A percentile compares a stretch with the other conserved stretches of the same genome.
phyloP scores from a whole-genome alignment of 116 monocot species.

The Papilionanthe hybrid region DNA sequence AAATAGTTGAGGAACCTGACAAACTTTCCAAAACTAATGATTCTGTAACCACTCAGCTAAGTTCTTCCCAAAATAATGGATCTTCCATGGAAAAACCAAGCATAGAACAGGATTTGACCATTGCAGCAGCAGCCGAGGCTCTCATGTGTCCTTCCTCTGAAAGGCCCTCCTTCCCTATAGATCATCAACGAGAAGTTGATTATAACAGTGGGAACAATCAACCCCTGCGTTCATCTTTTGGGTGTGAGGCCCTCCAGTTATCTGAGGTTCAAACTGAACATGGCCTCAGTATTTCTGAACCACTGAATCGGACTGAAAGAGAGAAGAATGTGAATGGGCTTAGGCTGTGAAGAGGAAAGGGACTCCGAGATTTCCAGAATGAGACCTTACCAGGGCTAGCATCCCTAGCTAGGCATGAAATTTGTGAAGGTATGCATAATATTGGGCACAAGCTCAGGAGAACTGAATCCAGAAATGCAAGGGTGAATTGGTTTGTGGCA shows the following conservation, averaged over 20 bases:
- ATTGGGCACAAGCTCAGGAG: constrained; percentile 50
- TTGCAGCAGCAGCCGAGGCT: background rate
- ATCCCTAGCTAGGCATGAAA: constrained; percentile 76
- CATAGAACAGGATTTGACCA: background rate
- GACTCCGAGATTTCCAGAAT: constrained; percentile 67
- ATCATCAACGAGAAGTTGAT: background rate
- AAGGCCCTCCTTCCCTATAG: background rate
- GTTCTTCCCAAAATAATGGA: background rate
- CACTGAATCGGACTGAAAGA: constrained; percentile 4
- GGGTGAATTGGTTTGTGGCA: constrained; percentile 13
- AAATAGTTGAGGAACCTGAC: too few species aligned
- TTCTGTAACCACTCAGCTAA: constrained; percentile 1
- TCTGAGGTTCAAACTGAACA: constrained; percentile 32
- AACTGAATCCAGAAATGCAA: constrained; percentile 24
- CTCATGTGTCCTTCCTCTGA: background rate
- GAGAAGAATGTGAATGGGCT: constrained; percentile 50
- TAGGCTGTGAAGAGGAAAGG: constrained; percentile 46
- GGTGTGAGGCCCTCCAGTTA: constrained; percentile 37
- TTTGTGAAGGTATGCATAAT: constrained; percentile 73
- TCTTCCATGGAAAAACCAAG: background rate
- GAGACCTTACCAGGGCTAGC: constrained; percentile 76
- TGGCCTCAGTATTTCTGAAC: constrained; percentile 10
- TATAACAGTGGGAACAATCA: constrained; percentile 1
- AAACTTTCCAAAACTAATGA: background rate
- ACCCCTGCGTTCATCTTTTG: constrained; percentile 40